Base-by-base conservation (phyloP, 495 filamentous ascomycete species). In the Staphylotrichum tortipilum region DNA sequence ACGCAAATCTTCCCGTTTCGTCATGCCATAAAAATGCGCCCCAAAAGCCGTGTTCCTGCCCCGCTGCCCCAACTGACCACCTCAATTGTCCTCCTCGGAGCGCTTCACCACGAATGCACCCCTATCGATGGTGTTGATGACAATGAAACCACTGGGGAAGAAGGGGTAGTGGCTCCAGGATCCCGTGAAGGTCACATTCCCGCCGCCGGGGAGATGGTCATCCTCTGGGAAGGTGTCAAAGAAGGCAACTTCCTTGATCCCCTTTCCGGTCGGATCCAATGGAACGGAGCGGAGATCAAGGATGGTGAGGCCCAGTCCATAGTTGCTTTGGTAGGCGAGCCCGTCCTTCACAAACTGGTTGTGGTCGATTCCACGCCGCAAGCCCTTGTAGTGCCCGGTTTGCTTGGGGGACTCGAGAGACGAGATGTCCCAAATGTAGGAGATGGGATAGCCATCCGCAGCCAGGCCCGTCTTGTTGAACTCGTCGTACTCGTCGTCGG, bases 401-500 rank as follows among this genome's bases (percentile, higher is more conserved):
- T 76, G 70, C 44, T 68, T 72, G 2, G 76, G 75, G 0, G 38
- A 42, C 29, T 67, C 67, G 24, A 75, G 74, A 7, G 60, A 61
- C 36, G 66, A 66, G 56, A 80, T 77, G 52, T 76, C 68, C 70
- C 75, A 80, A 56, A 81, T 75, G 50, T 70, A 69, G 15, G 72
- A 68, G n/a, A 75, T 68, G 7, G 78, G 63, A 42, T 62, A 63
- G 0, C 67, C 64, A 22, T 66, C 53, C 4, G 56, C 60, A 6
- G 73, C 74, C 4, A 65, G 67, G 12, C 71, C 76, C 6, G 54
- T 46, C 9, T 43, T 41, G 50, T 77, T 62, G 34, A 56, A 40
- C 60, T 81, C 78, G 56, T 81, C 77, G 47, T 69, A 64, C 49
- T 81, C 78, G 56, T 81, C 78, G 54, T 81, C 78, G 23, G 76